Evolutionary conservation across 345 rosid species (phyloP).

Genomic region (Syzygium aqueum): DNA sequence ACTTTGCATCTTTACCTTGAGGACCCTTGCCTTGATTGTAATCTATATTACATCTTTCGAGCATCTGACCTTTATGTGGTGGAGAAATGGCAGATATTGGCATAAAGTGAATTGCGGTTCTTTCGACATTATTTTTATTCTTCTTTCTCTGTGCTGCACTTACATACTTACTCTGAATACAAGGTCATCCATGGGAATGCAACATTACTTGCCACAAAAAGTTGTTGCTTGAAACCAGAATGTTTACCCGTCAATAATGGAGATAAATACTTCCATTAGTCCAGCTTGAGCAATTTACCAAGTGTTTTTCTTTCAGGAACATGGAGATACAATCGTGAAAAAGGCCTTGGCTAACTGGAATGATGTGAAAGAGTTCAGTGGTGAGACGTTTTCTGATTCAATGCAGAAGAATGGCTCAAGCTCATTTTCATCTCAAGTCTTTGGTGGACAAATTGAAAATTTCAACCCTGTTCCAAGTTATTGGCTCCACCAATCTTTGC

Average conservation of each 20-base stretch:
- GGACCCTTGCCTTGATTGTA: neutral
- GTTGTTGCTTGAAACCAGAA: neutral
- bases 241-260: neutral
- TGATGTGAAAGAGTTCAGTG: neutral
- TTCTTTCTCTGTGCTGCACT: neutral
- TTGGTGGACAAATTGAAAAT: neutral
- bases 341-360: neutral
- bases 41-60: neutral
- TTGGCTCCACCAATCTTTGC: neutral
- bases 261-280: neutral
- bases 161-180: neutral
- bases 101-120: too few relatives aligned
- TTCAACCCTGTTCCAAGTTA: neutral
- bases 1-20: neutral
- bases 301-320: neutral
- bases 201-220: neutral
- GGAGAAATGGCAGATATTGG: neutral
- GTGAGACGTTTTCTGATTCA: neutral
- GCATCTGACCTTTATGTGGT: neutral
- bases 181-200: neutral
- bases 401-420: neutral
- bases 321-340: neutral
- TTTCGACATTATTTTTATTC: neutral
- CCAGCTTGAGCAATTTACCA: neutral
- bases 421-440: neutral